Evolutionary conservation across 345 rosid species (phyloP).

Genomic region (Turritis glabra): DNA sequence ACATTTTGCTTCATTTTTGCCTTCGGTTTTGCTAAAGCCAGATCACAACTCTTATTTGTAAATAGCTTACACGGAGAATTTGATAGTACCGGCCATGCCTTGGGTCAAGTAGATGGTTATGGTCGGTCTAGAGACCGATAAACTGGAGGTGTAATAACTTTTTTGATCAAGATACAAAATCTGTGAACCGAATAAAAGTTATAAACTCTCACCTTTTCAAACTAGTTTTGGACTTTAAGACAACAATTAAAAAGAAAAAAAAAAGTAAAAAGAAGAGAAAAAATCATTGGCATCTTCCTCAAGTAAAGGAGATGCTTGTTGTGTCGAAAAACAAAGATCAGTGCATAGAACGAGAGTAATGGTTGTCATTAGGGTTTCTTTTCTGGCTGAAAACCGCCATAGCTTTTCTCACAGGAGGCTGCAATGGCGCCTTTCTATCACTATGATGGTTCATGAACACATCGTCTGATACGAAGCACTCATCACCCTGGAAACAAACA

Average conservation of each 20-base stretch:
- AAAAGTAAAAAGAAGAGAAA: background rate
- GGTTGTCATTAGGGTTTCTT: constrained; percentile 97
- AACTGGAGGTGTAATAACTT: background rate
- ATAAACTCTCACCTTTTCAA: background rate
- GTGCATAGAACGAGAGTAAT: constrained; percentile 69
- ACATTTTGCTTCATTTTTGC: background rate
- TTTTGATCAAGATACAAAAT: background rate
- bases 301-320: constrained; percentile 8
- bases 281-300: constrained; percentile 1
- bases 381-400: constrained; percentile 78
- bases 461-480: constrained; percentile 52
- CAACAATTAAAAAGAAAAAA: background rate
- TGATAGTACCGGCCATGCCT: background rate
- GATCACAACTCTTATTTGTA: background rate
- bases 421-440: constrained; percentile 62
- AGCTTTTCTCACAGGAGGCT: constrained; percentile 86
- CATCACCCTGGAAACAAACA: constrained; percentile 60
- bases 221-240: background rate
- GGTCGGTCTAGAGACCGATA: no score
- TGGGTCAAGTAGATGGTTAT: background rate
- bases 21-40: background rate
- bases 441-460: constrained; percentile 60
- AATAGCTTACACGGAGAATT: background rate
- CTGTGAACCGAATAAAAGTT: background rate
- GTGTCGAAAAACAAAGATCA: constrained; percentile 15